Conservation (phyloP, 805 yeast species). For the Starmerella bombicola region DNA sequence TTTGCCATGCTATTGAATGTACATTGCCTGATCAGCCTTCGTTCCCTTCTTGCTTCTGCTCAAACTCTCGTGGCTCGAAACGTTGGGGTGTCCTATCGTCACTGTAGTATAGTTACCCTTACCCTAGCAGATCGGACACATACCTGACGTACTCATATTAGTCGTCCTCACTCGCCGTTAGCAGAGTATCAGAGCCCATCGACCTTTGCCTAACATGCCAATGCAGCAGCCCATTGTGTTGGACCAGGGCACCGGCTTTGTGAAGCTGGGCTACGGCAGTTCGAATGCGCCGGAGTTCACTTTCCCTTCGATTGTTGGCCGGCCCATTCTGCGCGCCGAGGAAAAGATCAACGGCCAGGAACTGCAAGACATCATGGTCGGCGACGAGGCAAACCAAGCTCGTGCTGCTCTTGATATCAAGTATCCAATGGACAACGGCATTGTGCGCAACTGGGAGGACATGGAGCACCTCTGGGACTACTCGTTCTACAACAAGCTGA, state of each 20-base stretch:
- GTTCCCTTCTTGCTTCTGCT: no score
- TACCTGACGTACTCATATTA: no score
- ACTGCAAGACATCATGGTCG: constrained; percentile 94
- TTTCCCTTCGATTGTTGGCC: constrained; percentile 93
- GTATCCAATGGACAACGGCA: constrained; percentile 99
- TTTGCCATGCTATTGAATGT: no score
- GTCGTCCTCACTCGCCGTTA: no score
- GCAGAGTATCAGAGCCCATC: no score
- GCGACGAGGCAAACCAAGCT: constrained; percentile 84
- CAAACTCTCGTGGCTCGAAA: no score
- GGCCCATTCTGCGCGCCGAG: constrained; percentile 94
- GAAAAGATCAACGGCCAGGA: constrained; percentile 69
- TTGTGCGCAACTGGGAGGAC: constrained; percentile 95
- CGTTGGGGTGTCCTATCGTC: no score
- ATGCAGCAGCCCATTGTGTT: constrained; percentile 42
- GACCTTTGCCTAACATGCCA: no score
- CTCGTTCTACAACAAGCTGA: constrained; percentile 84
- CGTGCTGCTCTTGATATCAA: constrained; percentile 81
- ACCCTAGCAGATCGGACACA: no score
- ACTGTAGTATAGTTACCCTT: no score
- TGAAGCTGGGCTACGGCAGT: constrained; percentile 92
- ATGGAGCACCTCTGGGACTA: constrained; percentile 98
- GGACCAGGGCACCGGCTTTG: constrained; percentile 98
- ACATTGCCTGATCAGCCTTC: no score
- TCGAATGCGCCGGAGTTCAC: constrained; percentile 94